Conservation (phyloP, 139 green algal species). For the Chlamydomonas incerta region DNA sequence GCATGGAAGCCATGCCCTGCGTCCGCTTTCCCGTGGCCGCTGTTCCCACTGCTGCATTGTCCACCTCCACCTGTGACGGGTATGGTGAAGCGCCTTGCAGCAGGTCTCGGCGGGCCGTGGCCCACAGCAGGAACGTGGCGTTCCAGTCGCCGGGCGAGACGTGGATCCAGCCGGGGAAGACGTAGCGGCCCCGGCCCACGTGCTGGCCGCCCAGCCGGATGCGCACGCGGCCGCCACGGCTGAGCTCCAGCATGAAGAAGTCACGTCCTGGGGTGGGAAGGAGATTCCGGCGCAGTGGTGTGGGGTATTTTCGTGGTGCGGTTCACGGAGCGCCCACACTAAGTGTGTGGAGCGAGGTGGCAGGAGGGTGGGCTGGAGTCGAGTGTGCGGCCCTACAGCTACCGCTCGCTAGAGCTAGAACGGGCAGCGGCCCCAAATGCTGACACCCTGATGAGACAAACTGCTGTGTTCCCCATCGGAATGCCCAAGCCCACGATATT, state of each 20-base stretch:
- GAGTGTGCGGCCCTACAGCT: background rate
- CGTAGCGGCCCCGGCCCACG: background rate
- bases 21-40: background rate
- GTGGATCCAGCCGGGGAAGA: background rate
- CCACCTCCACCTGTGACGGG: too few species aligned
- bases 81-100: background rate
- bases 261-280: constrained; percentile 1
- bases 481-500: too few species aligned
- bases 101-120: background rate
- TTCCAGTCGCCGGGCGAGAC: background rate
- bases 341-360: background rate
- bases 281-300: too few species aligned
- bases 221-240: background rate
- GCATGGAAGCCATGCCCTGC: background rate
- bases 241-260: background rate
- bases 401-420: too few species aligned
- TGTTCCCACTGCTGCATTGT: too few species aligned
- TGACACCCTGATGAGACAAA: too few species aligned
- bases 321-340: too few species aligned
- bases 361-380: background rate
- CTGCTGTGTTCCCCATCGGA: too few species aligned
- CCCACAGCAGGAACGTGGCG: background rate
- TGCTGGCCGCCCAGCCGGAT: background rate
- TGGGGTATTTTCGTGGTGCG: too few species aligned
- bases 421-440: too few species aligned